Evolutionary conservation across 139 green algal species (phyloP).

Genomic region (Closterium sp.): DNA sequence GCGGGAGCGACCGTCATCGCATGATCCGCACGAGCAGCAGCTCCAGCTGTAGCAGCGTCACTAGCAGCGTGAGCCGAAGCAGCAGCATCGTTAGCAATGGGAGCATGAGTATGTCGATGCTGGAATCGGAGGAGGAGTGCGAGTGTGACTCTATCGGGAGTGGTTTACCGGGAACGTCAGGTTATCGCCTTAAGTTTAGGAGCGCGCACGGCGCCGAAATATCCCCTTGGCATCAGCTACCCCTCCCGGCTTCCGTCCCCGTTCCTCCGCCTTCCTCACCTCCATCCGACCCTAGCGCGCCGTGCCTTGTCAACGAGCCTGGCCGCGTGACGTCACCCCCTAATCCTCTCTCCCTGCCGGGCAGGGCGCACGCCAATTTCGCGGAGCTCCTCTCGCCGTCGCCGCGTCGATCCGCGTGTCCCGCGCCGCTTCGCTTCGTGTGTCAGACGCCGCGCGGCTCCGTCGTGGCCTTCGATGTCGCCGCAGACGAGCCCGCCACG

Average conservation of each 20-base stretch:
- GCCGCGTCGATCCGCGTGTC: neutral
- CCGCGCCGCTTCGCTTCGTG: neutral
- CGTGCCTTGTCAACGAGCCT: neutral
- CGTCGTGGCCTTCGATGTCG: neutral
- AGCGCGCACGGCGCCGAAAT: neutral
- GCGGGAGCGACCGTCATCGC: neutral
- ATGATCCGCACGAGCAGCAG: neutral
- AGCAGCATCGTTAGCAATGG: neutral
- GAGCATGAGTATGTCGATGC: neutral
- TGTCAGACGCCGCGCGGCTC: neutral
- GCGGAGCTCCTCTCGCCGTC: neutral
- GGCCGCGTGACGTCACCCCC: neutral
- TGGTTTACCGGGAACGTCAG: neutral
- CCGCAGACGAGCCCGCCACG: neutral
- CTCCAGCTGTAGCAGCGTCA: neutral
- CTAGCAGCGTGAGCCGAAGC: neutral
- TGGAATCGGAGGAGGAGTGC: neutral
- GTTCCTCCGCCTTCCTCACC: neutral
- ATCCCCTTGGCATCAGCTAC: neutral
- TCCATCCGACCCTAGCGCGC: neutral
- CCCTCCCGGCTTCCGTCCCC: neutral
- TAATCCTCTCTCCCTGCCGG: neutral
- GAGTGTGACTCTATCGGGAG: neutral
- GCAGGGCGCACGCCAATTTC: neutral
- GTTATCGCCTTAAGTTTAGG: neutral